phyloP scores from a whole-genome alignment of 257 asterid genomes.

The Solanum pinnatisectum region DNA sequence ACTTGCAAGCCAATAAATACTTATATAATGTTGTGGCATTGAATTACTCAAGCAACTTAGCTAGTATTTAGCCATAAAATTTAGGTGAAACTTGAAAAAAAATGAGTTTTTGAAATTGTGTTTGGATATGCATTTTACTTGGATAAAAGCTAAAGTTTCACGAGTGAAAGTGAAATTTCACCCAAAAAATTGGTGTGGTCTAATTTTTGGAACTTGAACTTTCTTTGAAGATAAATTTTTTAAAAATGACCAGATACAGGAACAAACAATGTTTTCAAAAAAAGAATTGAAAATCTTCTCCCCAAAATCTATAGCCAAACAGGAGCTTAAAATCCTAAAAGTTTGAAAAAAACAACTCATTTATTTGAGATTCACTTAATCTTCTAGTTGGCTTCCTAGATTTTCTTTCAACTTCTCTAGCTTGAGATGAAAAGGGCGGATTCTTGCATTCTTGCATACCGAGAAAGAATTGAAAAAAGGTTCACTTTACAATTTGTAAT shows the following conservation, averaged over 20 bases:
- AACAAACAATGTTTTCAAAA: not conserved
- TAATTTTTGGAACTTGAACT: not conserved
- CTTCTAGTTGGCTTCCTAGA: not conserved
- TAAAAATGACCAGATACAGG: not conserved
- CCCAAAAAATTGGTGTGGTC: not conserved
- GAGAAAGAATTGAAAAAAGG: not conserved
- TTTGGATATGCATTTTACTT: not conserved
- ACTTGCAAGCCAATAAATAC: not conserved
- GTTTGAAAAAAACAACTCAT: not conserved
- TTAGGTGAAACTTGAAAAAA: not conserved
- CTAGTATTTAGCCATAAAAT: not conserved
- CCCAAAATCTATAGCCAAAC: not conserved
- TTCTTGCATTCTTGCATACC: not conserved
- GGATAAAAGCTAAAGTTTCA: not conserved
- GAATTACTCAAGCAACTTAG: not conserved
- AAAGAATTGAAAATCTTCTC: not conserved
- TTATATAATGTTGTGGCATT: not conserved
- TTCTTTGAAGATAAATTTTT: not conserved
- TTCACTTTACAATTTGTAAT: not conserved
- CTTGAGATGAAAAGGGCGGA: not conserved
- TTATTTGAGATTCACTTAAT: not conserved
- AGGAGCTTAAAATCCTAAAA: not conserved
- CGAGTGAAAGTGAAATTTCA: not conserved
- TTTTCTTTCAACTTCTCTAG: not conserved
- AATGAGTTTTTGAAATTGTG: not conserved